These are phyloP conservation scores for Coniferiporia sulphurascens DNA, from an alignment of 1,284 basidiomycete species.

Conservation along the genomic window DNA sequence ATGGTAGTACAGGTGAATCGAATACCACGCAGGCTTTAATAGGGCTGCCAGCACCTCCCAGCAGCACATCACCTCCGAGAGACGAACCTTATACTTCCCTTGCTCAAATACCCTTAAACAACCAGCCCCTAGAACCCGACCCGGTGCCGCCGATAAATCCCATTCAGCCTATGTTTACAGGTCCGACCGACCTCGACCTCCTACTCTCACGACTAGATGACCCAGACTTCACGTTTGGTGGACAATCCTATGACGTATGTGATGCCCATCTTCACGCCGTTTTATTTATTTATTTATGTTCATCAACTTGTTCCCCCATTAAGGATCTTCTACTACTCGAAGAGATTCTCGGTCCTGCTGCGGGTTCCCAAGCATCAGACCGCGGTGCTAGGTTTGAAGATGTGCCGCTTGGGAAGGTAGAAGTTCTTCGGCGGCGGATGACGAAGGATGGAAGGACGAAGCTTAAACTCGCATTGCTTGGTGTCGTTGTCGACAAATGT, in stretches of 20 bases:
- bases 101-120: background rate
- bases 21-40: background rate
- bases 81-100: background rate
- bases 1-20: background rate
- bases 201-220: slow-evolving; percentile 14
- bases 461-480: slow-evolving; percentile 71
- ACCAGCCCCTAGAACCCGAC: background rate
- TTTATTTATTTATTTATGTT: background rate
- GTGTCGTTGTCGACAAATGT: slow-evolving; percentile 71
- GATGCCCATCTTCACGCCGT: background rate
- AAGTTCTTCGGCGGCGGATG: slow-evolving; percentile 60
- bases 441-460: slow-evolving; percentile 72
- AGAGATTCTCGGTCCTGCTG: slow-evolving; percentile 16
- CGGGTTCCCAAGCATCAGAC: background rate
- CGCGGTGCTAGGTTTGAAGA: background rate
- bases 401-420: slow-evolving; percentile 46
- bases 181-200: slow-evolving; percentile 10
- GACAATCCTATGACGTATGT: slow-evolving; percentile 11
- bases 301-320: background rate
- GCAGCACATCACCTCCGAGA: background rate
- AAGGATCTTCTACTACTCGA: slow-evolving; percentile 13
- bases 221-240: slow-evolving; percentile 6
- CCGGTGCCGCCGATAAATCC: background rate
- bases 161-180: slow-evolving; percentile 9
- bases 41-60: background rate